Conservation (phyloP, 192 early-diverging fungal genomes). For the Coemansia sp. region DNA sequence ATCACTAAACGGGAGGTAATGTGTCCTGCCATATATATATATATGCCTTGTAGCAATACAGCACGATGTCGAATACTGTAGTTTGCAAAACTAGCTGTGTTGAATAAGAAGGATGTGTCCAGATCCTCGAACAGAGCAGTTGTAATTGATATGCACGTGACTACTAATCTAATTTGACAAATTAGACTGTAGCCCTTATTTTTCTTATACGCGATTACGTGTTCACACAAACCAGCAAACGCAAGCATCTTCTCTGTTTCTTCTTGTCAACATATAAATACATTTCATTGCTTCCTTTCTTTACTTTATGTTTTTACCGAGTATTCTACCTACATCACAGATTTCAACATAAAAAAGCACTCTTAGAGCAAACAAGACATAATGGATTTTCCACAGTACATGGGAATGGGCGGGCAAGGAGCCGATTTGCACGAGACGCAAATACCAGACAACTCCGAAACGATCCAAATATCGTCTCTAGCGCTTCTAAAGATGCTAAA, state of each 20-base stretch:
- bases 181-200: neutral
- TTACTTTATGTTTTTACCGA: neutral
- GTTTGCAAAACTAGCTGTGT: too few relatives aligned
- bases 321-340: neutral
- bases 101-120: too few relatives aligned
- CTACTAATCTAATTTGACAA: neutral
- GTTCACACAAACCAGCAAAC: neutral
- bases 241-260: neutral
- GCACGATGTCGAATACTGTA: too few relatives aligned
- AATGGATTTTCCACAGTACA: constrained; percentile 48
- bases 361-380: neutral
- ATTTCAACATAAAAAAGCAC: constrained; percentile 7
- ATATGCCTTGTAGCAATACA: too few relatives aligned
- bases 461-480: constrained; percentile 98
- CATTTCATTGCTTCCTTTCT: neutral
- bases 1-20: too few relatives aligned
- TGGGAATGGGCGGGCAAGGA: constrained; percentile 41
- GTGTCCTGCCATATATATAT: too few relatives aligned
- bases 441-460: constrained; percentile 89
- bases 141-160: neutral
- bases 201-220: neutral
- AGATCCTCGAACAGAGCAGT: too few relatives aligned
- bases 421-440: constrained; percentile 43
- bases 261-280: neutral
- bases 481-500: constrained; percentile 96